phyloP scores from a whole-genome alignment of 2,329 filamentous ascomycete species.

The Colletotrichum karsti region DNA sequence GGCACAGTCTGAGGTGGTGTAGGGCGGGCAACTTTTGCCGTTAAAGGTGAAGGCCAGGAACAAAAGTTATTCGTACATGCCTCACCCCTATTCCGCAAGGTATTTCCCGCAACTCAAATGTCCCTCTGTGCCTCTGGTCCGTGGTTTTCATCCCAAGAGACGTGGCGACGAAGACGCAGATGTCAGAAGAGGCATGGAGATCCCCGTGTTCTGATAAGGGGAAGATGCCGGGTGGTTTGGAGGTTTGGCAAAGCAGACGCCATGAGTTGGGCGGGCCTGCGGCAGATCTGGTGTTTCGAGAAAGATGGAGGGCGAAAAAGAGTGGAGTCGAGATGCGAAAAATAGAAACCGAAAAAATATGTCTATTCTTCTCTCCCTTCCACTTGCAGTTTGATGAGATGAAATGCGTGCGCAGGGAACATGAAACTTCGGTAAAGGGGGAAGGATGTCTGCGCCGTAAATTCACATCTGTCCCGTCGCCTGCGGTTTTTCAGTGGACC shows the following conservation, averaged over 20 bases:
- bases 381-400: constrained; percentile 6
- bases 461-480: background rate
- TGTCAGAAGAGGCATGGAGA: background rate
- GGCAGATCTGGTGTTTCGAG: constrained; percentile 27
- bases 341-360: constrained; percentile 13
- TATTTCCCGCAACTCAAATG: background rate
- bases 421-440: constrained; percentile 24
- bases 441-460: background rate
- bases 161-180: constrained; percentile 7
- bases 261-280: constrained; percentile 15
- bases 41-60: background rate
- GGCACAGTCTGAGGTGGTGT: background rate
- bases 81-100: background rate
- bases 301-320: background rate
- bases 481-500: background rate
- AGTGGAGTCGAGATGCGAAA: constrained; percentile 19
- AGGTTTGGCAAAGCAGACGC: background rate
- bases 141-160: constrained; percentile 13
- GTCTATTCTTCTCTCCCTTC: background rate
- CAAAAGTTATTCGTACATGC: constrained; percentile 16
- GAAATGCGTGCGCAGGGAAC: constrained; percentile 21
- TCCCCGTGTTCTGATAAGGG: background rate
- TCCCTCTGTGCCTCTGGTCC: background rate
- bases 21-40: constrained; percentile 10
- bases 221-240: background rate